These are phyloP conservation scores for Martiniozyma asiatica DNA, from an alignment of 1,139 yeast species.

Conservation along the genomic window DNA sequence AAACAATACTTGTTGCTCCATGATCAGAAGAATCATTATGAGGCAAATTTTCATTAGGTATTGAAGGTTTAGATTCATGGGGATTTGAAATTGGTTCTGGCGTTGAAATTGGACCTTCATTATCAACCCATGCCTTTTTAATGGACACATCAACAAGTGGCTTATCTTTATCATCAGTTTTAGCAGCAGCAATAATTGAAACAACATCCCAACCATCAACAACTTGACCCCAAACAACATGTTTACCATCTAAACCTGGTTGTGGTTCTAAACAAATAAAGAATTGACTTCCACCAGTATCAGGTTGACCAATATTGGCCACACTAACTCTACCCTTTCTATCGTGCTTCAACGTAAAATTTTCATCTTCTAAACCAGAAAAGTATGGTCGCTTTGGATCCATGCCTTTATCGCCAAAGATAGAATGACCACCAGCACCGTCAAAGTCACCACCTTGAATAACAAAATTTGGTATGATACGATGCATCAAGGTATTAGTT, in stretches of 20 bases:
- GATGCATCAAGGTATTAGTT: conserved; percentile 54
- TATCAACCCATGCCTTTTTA: no score
- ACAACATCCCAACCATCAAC: conserved; percentile 54
- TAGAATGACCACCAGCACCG: conserved; percentile 68
- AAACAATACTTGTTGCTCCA: conserved; percentile 2
- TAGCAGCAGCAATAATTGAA: conserved; percentile 39
- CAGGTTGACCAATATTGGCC: conserved; percentile 76
- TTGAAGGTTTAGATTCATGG: no score
- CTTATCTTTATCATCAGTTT: conserved; percentile 36
- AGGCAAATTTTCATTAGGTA: neutral
- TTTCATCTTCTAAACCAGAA: conserved; percentile 38
- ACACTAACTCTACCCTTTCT: conserved; percentile 61
- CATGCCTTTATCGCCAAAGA: conserved; percentile 42
- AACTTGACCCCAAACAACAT: conserved; percentile 78
- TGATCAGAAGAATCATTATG: neutral
- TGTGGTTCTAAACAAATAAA: conserved; percentile 43
- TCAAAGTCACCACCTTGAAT: conserved; percentile 76
- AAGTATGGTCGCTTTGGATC: conserved; percentile 25
- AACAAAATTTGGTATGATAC: conserved; percentile 68
- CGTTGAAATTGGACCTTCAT: neutral
- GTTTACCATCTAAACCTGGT: conserved; percentile 53
- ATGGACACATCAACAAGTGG: conserved; percentile 36
- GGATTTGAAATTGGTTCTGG: neutral
- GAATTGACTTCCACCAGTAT: conserved; percentile 73
- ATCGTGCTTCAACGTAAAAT: conserved; percentile 51